Percentiles rank a stretch among this genome's conserved stretches.
phyloP scores from a whole-genome alignment of 129 eudicot species.

The Heracleum sosnowskyi region DNA sequence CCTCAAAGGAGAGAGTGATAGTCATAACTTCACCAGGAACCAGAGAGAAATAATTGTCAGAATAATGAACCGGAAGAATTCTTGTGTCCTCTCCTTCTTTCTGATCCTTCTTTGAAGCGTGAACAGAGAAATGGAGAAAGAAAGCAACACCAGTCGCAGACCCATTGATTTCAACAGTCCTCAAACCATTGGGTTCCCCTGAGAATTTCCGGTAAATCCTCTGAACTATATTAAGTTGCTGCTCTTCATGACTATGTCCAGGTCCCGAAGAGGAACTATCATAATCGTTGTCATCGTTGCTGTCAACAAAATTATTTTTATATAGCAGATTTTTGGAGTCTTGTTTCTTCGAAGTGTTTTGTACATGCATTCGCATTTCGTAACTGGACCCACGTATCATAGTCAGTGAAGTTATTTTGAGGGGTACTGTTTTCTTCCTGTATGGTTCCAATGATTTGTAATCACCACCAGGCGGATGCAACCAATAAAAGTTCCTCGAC shows the following conservation, averaged over 20 bases:
- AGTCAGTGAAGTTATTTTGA: constrained; percentile 56
- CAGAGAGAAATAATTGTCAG: constrained; percentile 86
- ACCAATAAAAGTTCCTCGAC: constrained; percentile 96
- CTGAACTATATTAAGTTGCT: constrained; percentile 36
- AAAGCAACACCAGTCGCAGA: constrained; percentile 72
- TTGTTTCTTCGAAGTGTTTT: constrained; percentile 79
- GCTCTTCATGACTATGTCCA: not conserved
- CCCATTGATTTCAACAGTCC: constrained; percentile 53
- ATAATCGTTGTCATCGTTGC: constrained; percentile 16
- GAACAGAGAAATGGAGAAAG: constrained; percentile 82
- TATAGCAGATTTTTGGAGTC: constrained; percentile 28
- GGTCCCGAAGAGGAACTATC: constrained; percentile 19
- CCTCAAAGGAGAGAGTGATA: constrained; percentile 55
- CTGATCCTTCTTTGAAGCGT: constrained; percentile 37
- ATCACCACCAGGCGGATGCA: constrained; percentile 66
- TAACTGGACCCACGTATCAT: constrained; percentile 64
- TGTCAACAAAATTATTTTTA: constrained; percentile 37
- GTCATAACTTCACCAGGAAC: constrained; percentile 87
- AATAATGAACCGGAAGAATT: constrained; percentile 93
- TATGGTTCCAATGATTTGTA: constrained; percentile 76
- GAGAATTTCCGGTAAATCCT: constrained; percentile 34
- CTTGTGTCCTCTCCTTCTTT: constrained; percentile 74
- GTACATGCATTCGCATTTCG: constrained; percentile 45
- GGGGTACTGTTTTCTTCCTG: constrained; percentile 56
- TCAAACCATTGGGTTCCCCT: constrained; percentile 19